Base-by-base conservation (phyloP, 345 rosid species). In the Syzygium aqueum region DNA sequence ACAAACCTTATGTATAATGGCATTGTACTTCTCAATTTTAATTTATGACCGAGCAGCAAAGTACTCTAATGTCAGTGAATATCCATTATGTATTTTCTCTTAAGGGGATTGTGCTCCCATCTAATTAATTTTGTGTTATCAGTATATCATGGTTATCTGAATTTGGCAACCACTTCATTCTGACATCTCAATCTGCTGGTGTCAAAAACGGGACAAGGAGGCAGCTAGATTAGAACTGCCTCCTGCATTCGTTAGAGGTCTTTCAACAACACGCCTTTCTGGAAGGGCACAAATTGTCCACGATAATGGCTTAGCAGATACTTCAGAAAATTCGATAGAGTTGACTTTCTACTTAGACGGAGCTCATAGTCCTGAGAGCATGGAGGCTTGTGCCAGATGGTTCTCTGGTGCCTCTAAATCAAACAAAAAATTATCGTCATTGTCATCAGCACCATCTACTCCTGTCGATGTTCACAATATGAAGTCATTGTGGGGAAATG, bases 291-390 rank as follows among this genome's bases (percentile, higher is more conserved):
- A 97, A 89, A 91, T 94, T 84, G 92, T 95, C 61, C 88, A 92
- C 87, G 99, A 95, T 93, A 17, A 85, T 17, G 33, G 85, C 85
- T 90, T 94, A 43, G 90, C 92, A 84, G 87, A 86, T 43, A 22
- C 73, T 50, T 65, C 54, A 78, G 91, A 88, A 88, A 91, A 57
- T 84, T 86, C 89, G 19, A 97, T 95, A 46, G 94, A 95, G 88
- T 90, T 97, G 84, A 88, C 94, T 25, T 97, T 95, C 91, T 97
- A 95, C 91, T 90, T 97, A 89, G 99, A 97, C 91, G 99, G 99
- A 91, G 99, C 99, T 87, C 98, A 97, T 88, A 95, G 97, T 92
- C 98, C 99, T 15, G 98, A 96, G 87, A 97, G 99, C 92, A 95
- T 97, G 96, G 98, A 97, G 90, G 96, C 87, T 37, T 97, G 99